phyloP scores from a whole-genome alignment of 208 protist genomes.

The Trypanosoma avium region DNA sequence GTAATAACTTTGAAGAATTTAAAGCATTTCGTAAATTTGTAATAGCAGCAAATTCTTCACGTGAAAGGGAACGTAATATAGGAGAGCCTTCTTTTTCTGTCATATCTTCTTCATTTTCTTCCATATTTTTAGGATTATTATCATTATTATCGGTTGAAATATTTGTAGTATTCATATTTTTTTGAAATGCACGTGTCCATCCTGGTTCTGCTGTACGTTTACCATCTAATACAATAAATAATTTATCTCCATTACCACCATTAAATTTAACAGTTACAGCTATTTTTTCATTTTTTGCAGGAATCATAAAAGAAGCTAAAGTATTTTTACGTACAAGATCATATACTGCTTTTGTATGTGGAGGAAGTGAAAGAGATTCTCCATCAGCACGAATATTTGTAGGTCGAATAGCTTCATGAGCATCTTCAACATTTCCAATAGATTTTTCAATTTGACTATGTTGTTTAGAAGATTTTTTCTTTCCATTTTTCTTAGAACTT shows the following conservation, averaged over 20 bases:
- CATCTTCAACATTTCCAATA: constrained; percentile 83
- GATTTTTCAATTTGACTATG: neutral
- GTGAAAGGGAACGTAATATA: constrained; percentile 60
- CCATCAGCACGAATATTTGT: constrained; percentile 77
- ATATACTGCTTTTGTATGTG: constrained; percentile 70
- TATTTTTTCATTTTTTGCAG: constrained; percentile 73
- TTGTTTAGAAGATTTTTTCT: constrained; percentile 60
- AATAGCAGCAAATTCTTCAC: constrained; percentile 81
- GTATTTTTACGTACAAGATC: constrained; percentile 82
- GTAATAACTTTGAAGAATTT: neutral
- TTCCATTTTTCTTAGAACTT: constrained; percentile 88
- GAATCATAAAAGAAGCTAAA: constrained; percentile 82
- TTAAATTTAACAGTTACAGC: constrained; percentile 43
- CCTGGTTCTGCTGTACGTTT: constrained; percentile 73
- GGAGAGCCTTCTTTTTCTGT: constrained; percentile 48
- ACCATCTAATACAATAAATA: constrained; percentile 67
- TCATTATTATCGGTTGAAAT: neutral
- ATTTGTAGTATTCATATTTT: neutral
- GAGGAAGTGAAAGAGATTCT: constrained; percentile 53
- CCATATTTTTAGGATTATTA: constrained; percentile 21
- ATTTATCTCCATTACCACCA: constrained; percentile 39
- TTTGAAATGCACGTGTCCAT: constrained; percentile 78
- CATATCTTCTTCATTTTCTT: constrained; percentile 48
- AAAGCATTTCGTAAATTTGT: constrained; percentile 35
- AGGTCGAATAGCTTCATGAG: constrained; percentile 90